phyloP scores from a whole-genome alignment of 2,329 filamentous ascomycete species.

The Colletotrichum sojae region DNA sequence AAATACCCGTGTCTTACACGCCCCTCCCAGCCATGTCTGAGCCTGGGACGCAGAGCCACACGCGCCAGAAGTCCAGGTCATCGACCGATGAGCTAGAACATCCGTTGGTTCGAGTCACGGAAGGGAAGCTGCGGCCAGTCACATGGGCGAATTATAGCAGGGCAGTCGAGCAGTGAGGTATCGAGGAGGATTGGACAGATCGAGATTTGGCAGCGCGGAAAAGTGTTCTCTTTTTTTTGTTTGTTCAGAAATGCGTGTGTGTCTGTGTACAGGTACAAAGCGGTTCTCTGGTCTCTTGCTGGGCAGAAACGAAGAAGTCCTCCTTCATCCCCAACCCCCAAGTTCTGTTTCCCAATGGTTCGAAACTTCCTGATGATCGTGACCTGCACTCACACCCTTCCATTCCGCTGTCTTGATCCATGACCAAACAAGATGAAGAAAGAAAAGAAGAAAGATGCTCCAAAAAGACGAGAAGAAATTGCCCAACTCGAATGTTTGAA shows the following conservation, averaged over 20 bases:
- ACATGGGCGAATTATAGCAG: background rate
- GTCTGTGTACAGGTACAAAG: constrained; percentile 26
- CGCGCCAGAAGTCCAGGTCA: constrained; percentile 16
- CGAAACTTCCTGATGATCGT: constrained; percentile 26
- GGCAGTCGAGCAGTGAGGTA: too few species aligned
- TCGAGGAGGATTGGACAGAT: background rate
- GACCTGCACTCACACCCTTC: constrained; percentile 36
- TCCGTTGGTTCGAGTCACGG: constrained; percentile 11
- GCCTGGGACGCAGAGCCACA: too few species aligned
- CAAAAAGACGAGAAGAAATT: constrained; percentile 44
- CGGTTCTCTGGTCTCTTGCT: constrained; percentile 6
- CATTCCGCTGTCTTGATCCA: constrained; percentile 10
- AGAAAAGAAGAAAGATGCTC: constrained; percentile 38
- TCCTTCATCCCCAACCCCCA: background rate
- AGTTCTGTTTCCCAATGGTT: constrained; percentile 15
- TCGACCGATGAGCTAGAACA: constrained; percentile 25
- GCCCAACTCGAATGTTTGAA: constrained; percentile 12
- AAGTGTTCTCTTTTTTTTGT: constrained; percentile 25
- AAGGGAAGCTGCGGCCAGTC: constrained; percentile 7
- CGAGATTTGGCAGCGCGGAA: constrained; percentile 26
- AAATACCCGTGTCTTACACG: constrained; percentile 12
- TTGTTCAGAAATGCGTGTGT: constrained; percentile 11
- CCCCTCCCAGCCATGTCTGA: constrained; percentile 5
- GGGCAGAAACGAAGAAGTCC: constrained; percentile 17
- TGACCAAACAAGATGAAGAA: constrained; percentile 16